These are phyloP conservation scores for Ogataea philodendri DNA, from an alignment of 805 yeast genomes.

Conservation along the genomic window DNA sequence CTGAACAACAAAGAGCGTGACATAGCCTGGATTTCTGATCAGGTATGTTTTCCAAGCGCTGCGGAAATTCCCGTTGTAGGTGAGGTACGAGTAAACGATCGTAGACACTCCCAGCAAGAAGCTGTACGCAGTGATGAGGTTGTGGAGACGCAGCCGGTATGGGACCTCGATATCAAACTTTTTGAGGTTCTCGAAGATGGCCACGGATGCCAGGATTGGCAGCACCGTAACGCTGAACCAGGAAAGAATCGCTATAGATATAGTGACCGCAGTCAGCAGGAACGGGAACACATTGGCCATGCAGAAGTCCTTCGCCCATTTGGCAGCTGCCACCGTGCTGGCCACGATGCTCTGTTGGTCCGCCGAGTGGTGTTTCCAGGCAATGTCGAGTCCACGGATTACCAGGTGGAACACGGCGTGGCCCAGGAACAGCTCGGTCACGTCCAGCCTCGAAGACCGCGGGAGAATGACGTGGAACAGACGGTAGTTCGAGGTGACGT, in stretches of 20 bases:
- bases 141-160: too few species aligned
- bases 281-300: too few species aligned
- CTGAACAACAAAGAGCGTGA: neutral
- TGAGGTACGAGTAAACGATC: neutral
- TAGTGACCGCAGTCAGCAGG: too few species aligned
- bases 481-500: too few species aligned
- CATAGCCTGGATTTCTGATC: neutral
- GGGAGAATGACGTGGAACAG: neutral
- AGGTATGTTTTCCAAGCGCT: neutral
- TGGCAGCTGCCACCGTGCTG: neutral
- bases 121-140: too few species aligned
- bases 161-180: too few species aligned
- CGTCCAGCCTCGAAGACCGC: neutral
- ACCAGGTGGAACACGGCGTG: neutral
- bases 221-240: neutral
- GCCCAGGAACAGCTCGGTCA: neutral
- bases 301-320: neutral
- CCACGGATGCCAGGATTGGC: neutral
- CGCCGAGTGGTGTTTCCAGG: too few species aligned
- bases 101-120: neutral
- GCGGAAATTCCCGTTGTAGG: neutral
- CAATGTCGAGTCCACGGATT: too few species aligned
- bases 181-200: neutral
- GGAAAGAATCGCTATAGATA: neutral
- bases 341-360: too few species aligned